These are phyloP conservation scores for Pichia occidentalis DNA, from an alignment of 805 yeast species.

Conservation along the genomic window DNA sequence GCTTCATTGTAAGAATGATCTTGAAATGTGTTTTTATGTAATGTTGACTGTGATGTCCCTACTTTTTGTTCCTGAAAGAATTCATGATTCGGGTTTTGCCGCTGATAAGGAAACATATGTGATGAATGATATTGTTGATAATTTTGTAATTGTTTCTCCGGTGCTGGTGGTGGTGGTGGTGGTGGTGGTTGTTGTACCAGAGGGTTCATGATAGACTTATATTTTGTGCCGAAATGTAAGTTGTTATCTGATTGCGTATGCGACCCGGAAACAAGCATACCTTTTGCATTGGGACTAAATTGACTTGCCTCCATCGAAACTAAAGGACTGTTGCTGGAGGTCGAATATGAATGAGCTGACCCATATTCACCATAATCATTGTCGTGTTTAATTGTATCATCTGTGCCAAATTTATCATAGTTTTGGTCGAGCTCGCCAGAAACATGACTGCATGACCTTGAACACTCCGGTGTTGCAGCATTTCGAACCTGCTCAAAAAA, in stretches of 20 bases:
- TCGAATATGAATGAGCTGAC: neutral
- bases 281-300: too few relatives aligned
- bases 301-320: neutral
- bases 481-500: slow-evolving; percentile 45
- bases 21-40: too few relatives aligned
- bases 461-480: slow-evolving; percentile 22
- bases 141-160: too few relatives aligned
- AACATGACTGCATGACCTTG: slow-evolving; percentile 16
- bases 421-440: neutral
- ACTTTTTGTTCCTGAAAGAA: neutral
- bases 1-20: too few relatives aligned
- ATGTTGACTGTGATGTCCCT: neutral
- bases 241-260: too few relatives aligned
- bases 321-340: neutral
- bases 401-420: neutral
- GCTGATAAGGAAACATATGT: too few relatives aligned
- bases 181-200: neutral
- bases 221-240: too few relatives aligned
- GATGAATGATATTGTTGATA: too few relatives aligned
- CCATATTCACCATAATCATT: neutral
- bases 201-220: too few relatives aligned
- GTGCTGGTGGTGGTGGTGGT: neutral
- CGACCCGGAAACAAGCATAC: too few relatives aligned
- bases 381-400: neutral
- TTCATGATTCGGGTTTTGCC: too few relatives aligned